Base-by-base conservation (phyloP, 2,329 filamentous ascomycete species). In the Fusarium pseudograminearum region DNA sequence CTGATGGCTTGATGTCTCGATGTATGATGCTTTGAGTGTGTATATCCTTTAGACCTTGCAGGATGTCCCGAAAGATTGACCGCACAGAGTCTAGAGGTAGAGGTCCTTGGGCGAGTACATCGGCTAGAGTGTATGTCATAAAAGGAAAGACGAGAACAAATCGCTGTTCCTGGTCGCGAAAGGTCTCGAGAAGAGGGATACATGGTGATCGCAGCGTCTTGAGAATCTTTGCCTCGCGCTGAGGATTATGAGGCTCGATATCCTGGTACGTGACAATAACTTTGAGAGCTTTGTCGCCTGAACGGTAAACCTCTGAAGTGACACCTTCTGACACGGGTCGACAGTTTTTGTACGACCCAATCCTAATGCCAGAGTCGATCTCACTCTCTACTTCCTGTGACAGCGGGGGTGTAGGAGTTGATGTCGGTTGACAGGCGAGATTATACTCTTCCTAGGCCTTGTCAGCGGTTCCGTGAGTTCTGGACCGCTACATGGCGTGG, bases 1-100 rank as follows among this genome's bases (percentile, higher is more conserved):
- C 97, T 0, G 93, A 94, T 1, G 96, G 96, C 76, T 99, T 99
- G 76, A 99, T 83, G 76, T 99, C 96, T 59, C 96, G 90, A 78
- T 99, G 96, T 57, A 99, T 91, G 61, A 99, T 94, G 10, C 89
- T 91, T 26, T 88, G 81, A 10, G 78, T 72, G 77, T 99, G 96
- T 4, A 98, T 83, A 72, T 92, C 86, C 3, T 81, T 81, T 4
- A 99, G 85, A 6, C 89, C 94, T 5, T 81, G 78, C 76, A 98
- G 91, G 9, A 96, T 76, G 71, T 94, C 90, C 14, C 61, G 80
- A 80, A 85, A 96, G 78, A 83, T 88, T 24, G 76, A 72, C 22
- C 77, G 76, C 16, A 83, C 67, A 10, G 78, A 76, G 16, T 70
- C 20, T 6, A 67, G 62, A 3, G 81, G 56, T 16, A 85, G 65